Base-by-base conservation (phyloP, 2,329 filamentous ascomycete genomes). In the Botrytis cinerea region DNA sequence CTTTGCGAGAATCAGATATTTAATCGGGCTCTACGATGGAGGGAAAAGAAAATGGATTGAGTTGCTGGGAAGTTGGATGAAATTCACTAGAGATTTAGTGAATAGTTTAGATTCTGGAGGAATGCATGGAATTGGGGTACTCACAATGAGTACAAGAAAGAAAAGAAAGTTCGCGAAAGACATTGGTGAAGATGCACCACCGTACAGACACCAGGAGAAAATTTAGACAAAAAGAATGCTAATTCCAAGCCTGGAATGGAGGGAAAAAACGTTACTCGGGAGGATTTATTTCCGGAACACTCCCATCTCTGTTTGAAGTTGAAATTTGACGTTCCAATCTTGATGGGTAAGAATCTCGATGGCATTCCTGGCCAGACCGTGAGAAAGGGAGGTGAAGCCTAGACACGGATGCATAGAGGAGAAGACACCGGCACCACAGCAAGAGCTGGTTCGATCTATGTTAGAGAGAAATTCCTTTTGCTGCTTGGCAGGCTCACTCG, bases 21-120 rank as follows among this genome's bases (percentile, higher is more conserved):
- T 54, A n/a, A 20, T 25, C 12, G 16, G 16, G 25, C 35, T 67
- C 38, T 54, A 40, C n/a, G 64, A 57, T 48, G 35, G 64, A 68
- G 48, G 48, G 16, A 43, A 43, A 57, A 57, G 64, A 43, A 16
- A 22, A 32, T 54, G 48, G 64, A 54, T 68, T n/a, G 64, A 67
- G 32, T 40, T 67, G 45, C 32, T 45, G 28, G 40, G 61, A 63
- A 8, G 32, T 10, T 54, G 64, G 46, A 40, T 51, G 6, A 40
- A 3, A 40, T 54, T 40, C 20, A 35, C 64, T 38, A 68, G 14
- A 40, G 48, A 68, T 28, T 14, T 54, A 22, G 25, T 43, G 35
- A 40, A 32, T 8, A 16, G 28, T 32, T 9, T 16, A 22, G 66
- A 57, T 4, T n/a, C 48, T 57, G 48, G 18, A 68, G 46, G 38